These are phyloP conservation scores for Didymella glomerata DNA, from an alignment of 2,329 filamentous ascomycete species.

Conservation along the genomic window DNA sequence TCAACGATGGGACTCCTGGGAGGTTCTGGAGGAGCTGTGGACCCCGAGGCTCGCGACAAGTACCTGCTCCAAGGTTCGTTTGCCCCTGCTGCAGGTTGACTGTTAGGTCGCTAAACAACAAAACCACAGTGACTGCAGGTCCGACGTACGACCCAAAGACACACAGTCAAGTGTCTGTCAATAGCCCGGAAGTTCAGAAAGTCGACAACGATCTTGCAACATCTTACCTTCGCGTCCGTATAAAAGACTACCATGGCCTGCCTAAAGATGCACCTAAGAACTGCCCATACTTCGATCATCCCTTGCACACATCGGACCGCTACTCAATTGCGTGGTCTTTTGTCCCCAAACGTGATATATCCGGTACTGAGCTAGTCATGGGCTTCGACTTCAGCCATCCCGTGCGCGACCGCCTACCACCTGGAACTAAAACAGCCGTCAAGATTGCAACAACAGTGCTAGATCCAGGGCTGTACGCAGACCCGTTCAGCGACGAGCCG, in stretches of 20 bases:
- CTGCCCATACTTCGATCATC: slow-evolving; percentile 45
- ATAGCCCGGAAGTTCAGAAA: slow-evolving; percentile 33
- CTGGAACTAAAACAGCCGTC: slow-evolving; percentile 49
- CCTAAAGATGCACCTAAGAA: slow-evolving; percentile 40
- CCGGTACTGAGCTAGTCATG: slow-evolving; percentile 43
- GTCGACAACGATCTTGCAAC: slow-evolving; percentile 44
- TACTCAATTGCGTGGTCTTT: slow-evolving; percentile 52
- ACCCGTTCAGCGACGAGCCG: slow-evolving; percentile 50
- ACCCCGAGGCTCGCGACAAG: slow-evolving; percentile 46
- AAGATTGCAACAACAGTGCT: slow-evolving; percentile 49
- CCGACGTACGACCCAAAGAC: slow-evolving; percentile 44
- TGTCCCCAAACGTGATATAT: slow-evolving; percentile 44
- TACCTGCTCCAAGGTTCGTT: slow-evolving; percentile 46
- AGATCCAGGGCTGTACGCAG: slow-evolving; percentile 49
- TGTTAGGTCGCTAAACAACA: neutral
- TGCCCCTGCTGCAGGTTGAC: no score
- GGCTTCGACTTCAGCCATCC: slow-evolving; percentile 51
- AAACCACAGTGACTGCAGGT: slow-evolving; percentile 45
- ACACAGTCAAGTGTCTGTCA: slow-evolving; percentile 46
- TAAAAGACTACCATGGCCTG: slow-evolving; percentile 50
- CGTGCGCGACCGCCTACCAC: slow-evolving; percentile 49
- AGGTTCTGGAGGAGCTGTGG: slow-evolving; percentile 31
- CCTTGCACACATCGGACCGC: slow-evolving; percentile 44
- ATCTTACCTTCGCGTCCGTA: slow-evolving; percentile 45
- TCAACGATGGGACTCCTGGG: slow-evolving; percentile 15